Base-by-base conservation (phyloP, 83 land plant genomes). In the Diphasiastrum complanatum region DNA sequence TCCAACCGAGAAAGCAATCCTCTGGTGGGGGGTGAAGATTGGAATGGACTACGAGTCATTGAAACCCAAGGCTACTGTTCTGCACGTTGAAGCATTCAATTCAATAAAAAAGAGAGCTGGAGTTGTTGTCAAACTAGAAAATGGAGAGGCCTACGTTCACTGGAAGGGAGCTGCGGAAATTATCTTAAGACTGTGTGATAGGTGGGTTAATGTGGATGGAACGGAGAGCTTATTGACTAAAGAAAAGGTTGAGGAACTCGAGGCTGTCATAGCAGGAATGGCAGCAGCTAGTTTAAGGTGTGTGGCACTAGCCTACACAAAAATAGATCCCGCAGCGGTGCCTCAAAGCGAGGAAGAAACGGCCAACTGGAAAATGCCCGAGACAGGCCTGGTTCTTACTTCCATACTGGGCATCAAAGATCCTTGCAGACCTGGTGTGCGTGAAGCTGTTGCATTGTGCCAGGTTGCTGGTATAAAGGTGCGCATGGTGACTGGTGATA, bases 401-500 rank as follows among this genome's bases (percentile, higher is more conserved):
- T 31, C 18, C 5, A 55, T 55, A 16, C 11, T 55, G 30, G 59
- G 59, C 6, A n/a, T n/a, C n/a, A n/a, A n/a, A 18, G 59, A 55
- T 32, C 59, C 59, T 0, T 55, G 59, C 27, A 25, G 59, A 14
- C 59, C 59, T 30, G 59, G 59, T 55, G 59, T 55, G 6, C 28
- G 27, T 12, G 35, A 30, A 11, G 59, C 59, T 26, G 59, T 55
- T 24, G 28, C 16, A 31, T 16, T 55, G 30, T 55, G 59, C 35
- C 59, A 55, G 34, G 31, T 27, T 11, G 59, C 59, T 10, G 59
- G 59, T 16, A 35, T 55, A 12, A 55, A 55, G 59, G 59, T 55
- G 14, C 59, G 59, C 35, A 55, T 55, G 59, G 59, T 55, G 6
- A 55, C 59, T 27, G 59, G 59, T 55, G 59, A 55, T 19, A 55